Percentiles rank a stretch among this genome's conserved stretches.
These are phyloP conservation scores for Leishmania turanica DNA, from an alignment of 208 protist genomes.

Conservation along the genomic window DNA sequence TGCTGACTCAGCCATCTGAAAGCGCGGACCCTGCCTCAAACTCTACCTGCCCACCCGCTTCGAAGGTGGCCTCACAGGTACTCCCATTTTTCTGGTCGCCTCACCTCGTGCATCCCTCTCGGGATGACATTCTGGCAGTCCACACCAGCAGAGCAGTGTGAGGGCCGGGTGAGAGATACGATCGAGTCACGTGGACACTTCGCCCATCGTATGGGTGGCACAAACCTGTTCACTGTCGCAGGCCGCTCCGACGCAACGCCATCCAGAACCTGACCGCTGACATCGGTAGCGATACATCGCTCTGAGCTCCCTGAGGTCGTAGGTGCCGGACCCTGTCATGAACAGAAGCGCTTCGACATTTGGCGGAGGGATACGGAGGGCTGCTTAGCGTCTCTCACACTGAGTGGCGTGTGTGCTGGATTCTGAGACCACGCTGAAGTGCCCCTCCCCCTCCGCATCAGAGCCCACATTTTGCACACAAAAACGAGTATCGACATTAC, in stretches of 20 bases:
- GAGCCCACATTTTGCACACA: neutral
- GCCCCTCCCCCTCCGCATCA: neutral
- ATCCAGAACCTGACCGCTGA: neutral
- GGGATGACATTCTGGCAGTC: neutral
- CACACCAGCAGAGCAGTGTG: neutral
- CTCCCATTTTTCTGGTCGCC: neutral
- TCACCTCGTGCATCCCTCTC: neutral
- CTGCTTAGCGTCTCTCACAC: neutral
- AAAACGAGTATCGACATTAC: neutral
- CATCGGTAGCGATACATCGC: neutral
- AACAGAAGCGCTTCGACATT: neutral
- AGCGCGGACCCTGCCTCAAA: neutral
- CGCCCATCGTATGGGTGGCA: neutral
- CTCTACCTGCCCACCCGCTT: neutral
- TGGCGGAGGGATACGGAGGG: neutral
- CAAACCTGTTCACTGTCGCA: neutral
- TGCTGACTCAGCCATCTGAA: neutral
- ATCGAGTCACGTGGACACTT: neutral
- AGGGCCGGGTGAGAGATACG: neutral
- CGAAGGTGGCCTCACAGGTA: neutral
- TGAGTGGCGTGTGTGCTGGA: neutral
- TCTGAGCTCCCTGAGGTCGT: neutral
- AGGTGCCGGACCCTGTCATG: neutral
- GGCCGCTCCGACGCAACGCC: neutral
- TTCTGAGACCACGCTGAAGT: neutral